Percentiles rank a stretch among this genome's conserved stretches.
Conservation (phyloP, 2,329 filamentous ascomycete genomes). For the Plenodomus biglobosus region DNA sequence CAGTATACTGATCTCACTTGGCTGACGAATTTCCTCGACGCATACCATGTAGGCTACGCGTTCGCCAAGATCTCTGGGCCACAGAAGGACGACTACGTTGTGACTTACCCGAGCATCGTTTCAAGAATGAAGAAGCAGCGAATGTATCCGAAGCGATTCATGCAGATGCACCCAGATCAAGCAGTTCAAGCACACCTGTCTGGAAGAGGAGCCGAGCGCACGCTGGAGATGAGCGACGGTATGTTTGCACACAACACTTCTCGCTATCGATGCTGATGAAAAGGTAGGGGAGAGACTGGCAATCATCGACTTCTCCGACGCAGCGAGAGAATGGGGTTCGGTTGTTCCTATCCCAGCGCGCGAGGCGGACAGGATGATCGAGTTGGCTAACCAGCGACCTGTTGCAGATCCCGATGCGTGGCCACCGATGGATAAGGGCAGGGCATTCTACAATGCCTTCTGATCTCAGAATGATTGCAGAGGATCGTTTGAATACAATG, state of each 20-base stretch:
- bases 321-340: constrained; percentile 33
- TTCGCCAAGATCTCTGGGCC: constrained; percentile 22
- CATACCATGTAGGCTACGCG: constrained; percentile 13
- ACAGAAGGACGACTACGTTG: constrained; percentile 16
- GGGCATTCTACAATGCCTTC: neutral
- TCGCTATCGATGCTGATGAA: neutral
- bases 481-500: no score
- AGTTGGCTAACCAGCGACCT: constrained; percentile 17
- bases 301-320: constrained; percentile 30
- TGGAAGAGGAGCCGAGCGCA: neutral
- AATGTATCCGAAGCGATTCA: constrained; percentile 20
- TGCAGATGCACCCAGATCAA: constrained; percentile 25
- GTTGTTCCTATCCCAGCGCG: constrained; percentile 21
- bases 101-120: constrained; percentile 18
- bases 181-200: neutral
- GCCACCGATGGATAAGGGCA: neutral
- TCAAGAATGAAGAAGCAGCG: constrained; percentile 27
- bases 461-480: neutral
- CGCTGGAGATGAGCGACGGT: constrained; percentile 19
- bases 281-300: constrained; percentile 12
- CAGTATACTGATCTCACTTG: constrained; percentile 20
- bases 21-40: constrained; percentile 21
- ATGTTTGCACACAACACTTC: neutral
- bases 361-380: constrained; percentile 22
- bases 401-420: constrained; percentile 14